These are phyloP conservation scores for Hymenochaete sp. DNA, from an alignment of 1,284 basidiomycete genomes.

Conservation along the genomic window DNA sequence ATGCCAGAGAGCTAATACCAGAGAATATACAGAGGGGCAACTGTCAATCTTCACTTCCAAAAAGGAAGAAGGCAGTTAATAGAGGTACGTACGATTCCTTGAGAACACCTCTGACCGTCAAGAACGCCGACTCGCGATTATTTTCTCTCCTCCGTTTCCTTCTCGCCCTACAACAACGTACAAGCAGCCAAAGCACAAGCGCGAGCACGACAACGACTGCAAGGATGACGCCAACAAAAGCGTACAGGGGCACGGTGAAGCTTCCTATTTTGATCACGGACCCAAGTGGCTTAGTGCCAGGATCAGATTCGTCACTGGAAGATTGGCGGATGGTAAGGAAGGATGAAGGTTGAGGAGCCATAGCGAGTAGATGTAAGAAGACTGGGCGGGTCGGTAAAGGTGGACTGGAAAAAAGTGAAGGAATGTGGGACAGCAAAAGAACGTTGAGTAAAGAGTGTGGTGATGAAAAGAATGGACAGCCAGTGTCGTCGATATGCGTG, in stretches of 20 bases:
- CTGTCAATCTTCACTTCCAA: too few species aligned
- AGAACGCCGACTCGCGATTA: conserved; percentile 35
- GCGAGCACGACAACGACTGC: conserved; percentile 33
- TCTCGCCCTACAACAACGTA: conserved; percentile 34
- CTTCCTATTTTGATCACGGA: conserved; percentile 5
- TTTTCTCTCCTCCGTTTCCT: conserved; percentile 30
- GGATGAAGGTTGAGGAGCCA: too few species aligned
- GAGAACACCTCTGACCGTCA: conserved; percentile 39
- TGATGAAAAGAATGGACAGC: too few species aligned
- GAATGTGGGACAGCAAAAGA: too few species aligned
- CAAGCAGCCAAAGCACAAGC: conserved; percentile 33
- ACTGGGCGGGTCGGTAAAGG: too few species aligned
- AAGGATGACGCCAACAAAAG: conserved; percentile 41
- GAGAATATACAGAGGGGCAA: neutral
- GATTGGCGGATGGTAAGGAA: too few species aligned
- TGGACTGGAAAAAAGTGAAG: too few species aligned
- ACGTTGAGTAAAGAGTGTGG: too few species aligned
- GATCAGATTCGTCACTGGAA: neutral
- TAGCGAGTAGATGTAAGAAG: too few species aligned
- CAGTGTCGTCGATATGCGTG: too few species aligned
- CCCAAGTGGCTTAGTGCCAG: neutral
- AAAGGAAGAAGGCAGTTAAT: neutral
- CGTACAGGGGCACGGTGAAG: conserved; percentile 19
- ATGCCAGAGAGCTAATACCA: conserved; percentile 7
- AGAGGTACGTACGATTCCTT: conserved; percentile 24